Conservation (phyloP, 805 yeast species). For the Starmerella apicola region DNA sequence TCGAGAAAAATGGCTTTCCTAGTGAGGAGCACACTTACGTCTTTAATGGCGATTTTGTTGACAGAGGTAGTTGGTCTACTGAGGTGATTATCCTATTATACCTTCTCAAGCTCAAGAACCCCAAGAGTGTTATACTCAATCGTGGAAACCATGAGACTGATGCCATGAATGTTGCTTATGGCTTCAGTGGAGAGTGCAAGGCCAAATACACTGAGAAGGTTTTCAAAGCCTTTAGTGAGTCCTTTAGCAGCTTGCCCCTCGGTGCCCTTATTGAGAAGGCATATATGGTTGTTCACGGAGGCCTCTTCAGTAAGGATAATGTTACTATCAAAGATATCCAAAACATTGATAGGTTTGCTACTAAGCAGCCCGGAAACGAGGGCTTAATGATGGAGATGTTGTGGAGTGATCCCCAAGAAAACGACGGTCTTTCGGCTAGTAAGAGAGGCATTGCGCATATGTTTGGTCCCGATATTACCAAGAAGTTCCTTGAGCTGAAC, state of each 20-base stretch:
- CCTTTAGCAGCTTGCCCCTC: slow-evolving; percentile 75
- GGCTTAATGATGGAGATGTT: slow-evolving; percentile 92
- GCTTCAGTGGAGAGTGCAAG: slow-evolving; percentile 92
- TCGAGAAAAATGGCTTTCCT: slow-evolving; percentile 59
- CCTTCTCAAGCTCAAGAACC: slow-evolving; percentile 63
- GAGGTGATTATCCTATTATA: slow-evolving; percentile 81
- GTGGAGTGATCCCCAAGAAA: slow-evolving; percentile 92
- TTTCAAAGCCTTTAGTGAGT: slow-evolving; percentile 71
- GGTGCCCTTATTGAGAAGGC: slow-evolving; percentile 68
- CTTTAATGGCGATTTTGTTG: slow-evolving; percentile 96
- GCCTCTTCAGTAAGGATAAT: slow-evolving; percentile 57
- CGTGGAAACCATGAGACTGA: slow-evolving; percentile 96
- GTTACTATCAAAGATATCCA: slow-evolving; percentile 65
- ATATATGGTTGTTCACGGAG: slow-evolving; percentile 91
- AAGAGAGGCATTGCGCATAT: slow-evolving; percentile 93
- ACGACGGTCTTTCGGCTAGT: slow-evolving; percentile 68
- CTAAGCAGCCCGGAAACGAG: slow-evolving; percentile 71
- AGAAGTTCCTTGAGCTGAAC: slow-evolving; percentile 59
- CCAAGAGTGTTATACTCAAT: slow-evolving; percentile 58
- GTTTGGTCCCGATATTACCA: slow-evolving; percentile 93
- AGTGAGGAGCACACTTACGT: slow-evolving; percentile 55
- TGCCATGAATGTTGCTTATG: slow-evolving; percentile 93
- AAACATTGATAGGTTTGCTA: slow-evolving; percentile 47
- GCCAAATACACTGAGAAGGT: slow-evolving; percentile 65
- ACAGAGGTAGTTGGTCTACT: slow-evolving; percentile 96